Evolutionary conservation across 805 yeast genomes (phyloP).

Genomic region (Wickerhamomyces ciferrii): DNA sequence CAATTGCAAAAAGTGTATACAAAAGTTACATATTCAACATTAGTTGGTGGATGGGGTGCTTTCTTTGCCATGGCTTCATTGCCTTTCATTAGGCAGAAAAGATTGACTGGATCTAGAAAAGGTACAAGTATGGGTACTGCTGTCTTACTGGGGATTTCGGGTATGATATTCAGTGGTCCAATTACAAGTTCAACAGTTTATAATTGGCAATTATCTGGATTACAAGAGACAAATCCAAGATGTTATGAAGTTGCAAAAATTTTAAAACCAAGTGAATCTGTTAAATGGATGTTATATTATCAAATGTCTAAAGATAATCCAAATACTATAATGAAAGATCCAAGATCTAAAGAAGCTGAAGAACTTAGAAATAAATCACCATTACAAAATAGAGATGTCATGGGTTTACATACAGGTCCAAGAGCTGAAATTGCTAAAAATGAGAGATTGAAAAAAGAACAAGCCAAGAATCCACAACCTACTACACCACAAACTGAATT

Average conservation of each 20-base stretch:
- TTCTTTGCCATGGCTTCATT: constrained; percentile 34
- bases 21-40: constrained; percentile 28
- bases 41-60: constrained; percentile 34
- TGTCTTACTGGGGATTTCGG: constrained; percentile 35
- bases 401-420: constrained; percentile 32
- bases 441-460: constrained; percentile 2
- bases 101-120: constrained; percentile 26
- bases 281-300: constrained; percentile 49
- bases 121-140: constrained; percentile 37
- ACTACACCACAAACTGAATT: neutral
- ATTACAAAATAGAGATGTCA: constrained; percentile 31
- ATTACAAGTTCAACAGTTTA: constrained; percentile 26
- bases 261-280: constrained; percentile 26
- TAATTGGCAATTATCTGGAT: constrained; percentile 23
- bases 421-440: constrained; percentile 12
- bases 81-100: constrained; percentile 34
- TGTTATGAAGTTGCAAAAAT: constrained; percentile 25
- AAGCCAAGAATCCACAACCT: neutral
- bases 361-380: constrained; percentile 18
- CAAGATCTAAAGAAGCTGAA: constrained; percentile 33
- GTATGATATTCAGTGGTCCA: constrained; percentile 30
- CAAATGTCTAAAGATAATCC: constrained; percentile 46
- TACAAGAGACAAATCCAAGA: constrained; percentile 25
- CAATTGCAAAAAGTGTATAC: constrained; percentile 34
- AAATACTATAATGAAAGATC: constrained; percentile 48